Evolutionary conservation across 208 protist species (phyloP).

Genomic region (Acanthamoeba royreba): DNA sequence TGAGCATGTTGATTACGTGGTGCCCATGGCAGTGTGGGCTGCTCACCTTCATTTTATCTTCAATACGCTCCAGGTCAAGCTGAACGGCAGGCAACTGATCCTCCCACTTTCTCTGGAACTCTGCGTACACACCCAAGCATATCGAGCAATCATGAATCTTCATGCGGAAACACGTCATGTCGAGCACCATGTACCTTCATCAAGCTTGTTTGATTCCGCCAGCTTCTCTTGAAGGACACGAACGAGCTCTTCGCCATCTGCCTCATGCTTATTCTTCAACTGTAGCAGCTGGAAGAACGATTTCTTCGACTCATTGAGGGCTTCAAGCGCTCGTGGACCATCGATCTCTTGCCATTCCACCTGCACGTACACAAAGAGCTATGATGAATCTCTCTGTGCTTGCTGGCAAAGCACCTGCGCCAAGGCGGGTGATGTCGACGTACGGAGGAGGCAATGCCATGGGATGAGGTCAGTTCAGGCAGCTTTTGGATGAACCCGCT

Average conservation of each 20-base stretch:
- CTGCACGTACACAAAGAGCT: not conserved
- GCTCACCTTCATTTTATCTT: not conserved
- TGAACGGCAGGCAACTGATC: not conserved
- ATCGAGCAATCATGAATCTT: not conserved
- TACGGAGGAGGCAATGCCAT: not conserved
- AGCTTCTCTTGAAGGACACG: not conserved
- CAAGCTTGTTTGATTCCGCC: not conserved
- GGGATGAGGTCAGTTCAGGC: not conserved
- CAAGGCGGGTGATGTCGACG: not conserved
- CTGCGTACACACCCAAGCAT: not conserved
- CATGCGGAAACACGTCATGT: not conserved
- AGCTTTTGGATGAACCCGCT: not conserved
- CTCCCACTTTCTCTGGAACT: not conserved
- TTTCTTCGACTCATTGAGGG: not conserved
- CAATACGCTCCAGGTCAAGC: not conserved
- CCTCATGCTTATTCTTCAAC: not conserved
- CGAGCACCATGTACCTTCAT: not conserved
- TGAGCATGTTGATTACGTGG: not conserved
- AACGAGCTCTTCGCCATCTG: not conserved
- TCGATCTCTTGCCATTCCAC: not conserved
- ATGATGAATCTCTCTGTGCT: not conserved
- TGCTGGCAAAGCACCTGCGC: not conserved
- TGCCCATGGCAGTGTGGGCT: too few species aligned
- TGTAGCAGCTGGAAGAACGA: not conserved
- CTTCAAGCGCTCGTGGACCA: not conserved